phyloP scores from a whole-genome alignment of 176 grass and related monocot genomes.

The Rhipidocladum racemiflorum region DNA sequence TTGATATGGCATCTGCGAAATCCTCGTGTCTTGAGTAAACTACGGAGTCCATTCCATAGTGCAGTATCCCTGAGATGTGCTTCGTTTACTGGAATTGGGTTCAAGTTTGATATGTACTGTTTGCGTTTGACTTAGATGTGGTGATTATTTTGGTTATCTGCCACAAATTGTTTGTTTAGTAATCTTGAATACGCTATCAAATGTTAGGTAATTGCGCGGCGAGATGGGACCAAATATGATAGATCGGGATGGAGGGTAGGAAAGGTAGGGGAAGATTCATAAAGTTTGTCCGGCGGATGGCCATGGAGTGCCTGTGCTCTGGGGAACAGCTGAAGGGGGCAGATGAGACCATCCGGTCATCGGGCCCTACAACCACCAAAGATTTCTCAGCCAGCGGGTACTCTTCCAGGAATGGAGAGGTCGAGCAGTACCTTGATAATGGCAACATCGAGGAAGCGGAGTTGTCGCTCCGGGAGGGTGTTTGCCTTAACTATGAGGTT shows the following conservation, averaged over 20 bases:
- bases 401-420: conserved; percentile 48
- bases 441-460: conserved; percentile 84
- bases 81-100: background rate
- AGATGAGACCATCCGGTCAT: conserved; percentile 53
- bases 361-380: conserved; percentile 50
- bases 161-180: background rate
- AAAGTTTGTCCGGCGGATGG: conserved; percentile 29
- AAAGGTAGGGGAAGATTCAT: conserved; percentile 26
- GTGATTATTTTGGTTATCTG: conserved; percentile 19
- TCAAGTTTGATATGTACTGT: background rate
- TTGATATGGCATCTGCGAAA: background rate
- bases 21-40: background rate
- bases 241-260: conserved; percentile 52
- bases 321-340: conserved; percentile 71
- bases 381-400: conserved; percentile 42
- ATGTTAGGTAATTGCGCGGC: conserved; percentile 28
- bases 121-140: background rate
- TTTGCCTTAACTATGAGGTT: conserved; percentile 83
- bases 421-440: conserved; percentile 50
- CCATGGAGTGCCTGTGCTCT: conserved; percentile 94
- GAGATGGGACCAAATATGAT: conserved; percentile 30
- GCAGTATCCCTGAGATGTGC: conserved; percentile 1
- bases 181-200: conserved; percentile 10
- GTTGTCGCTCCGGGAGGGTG: conserved; percentile 74
- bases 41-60: background rate